Base-by-base conservation (phyloP, 179 eudicot species). In the Beta corolliflora region DNA sequence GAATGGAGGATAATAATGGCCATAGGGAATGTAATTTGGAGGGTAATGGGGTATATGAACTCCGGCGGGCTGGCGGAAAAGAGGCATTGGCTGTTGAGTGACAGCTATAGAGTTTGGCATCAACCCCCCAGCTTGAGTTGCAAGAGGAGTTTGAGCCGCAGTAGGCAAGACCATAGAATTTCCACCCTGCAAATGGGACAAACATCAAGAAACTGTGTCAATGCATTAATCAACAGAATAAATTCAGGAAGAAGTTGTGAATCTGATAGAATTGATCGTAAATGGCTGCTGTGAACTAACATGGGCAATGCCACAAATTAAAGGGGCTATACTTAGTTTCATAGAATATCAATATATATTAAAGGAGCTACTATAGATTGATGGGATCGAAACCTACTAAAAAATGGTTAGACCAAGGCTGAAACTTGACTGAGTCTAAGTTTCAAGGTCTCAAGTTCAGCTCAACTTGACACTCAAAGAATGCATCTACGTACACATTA, bases 61-160 rank as follows among this genome's bases (percentile, higher is more conserved):
- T 83, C 93, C 97, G 75, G 94, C 60, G 69, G 94, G 96, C 79
- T 89, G 97, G 48, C 96, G 89, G 73, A 91, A 90, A 60, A 89
- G 81, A 44, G 96, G 90, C 77, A 89, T 79, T 64, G 92, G 89
- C 79, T 91, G 95, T 77, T 93, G 97, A 31, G 89, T 81, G 52
- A 85, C 80, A 52, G 89, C 80, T 70, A 90, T 81, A 31, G 94
- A 87, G 86, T 79, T 90, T 75, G 89, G 94, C 90, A 92, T 88
- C 53, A 92, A 80, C 52, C 94, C 96, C 56, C 91, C 84, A 76
- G 93, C 83, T 83, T 91, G 97, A 85, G 89, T 86, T 55, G 77
- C 88, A 77, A 86, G 83, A 41, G 93, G 83, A 46, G 92, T 78
- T 78, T 90, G 93, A 79, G 87, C 87, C 14, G 85, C 85, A 23